Base-by-base conservation (phyloP, 108 stramenopile species). In the Mayamaea pseudoterrestris region DNA sequence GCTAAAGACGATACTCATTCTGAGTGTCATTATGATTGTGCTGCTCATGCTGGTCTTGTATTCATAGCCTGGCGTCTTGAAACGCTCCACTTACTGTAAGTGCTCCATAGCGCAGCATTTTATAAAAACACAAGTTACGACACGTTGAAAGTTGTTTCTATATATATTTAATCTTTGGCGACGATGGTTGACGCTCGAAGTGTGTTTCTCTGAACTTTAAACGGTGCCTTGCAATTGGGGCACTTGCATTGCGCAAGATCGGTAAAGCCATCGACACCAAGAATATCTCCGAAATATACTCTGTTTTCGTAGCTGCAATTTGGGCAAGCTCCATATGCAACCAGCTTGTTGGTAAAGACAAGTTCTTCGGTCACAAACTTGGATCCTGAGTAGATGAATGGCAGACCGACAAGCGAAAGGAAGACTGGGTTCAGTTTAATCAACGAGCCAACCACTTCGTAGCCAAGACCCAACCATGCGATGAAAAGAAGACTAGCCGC, bases 261-360 rank as follows among this genome's bases (percentile, higher is more conserved):
- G 20, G 39, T 49, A 60, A 75, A 83, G 41, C 90, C 94, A 57
- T 96, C 77, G 1, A 91, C 87, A 41, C 89, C 89, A 31, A 96
- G 61, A 52, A 96, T 90, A 48, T 84, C 69, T 27, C 95, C 95
- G 61, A 96, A 96, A 74, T 84, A 96, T 27, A 96, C 64, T 35
- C 84, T 55, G 53, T 88, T 89, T 36, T 80, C 69, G 1, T 47
- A 62, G 36, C 80, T 82, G 64, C 95, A 96, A 13, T 62, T 62
- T 21, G 95, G 95, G 66, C 95, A 96, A n/a, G 95, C 93, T 24
- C 95, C 95, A 30, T 76, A 80, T 0, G 82, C 90, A 41, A 96
- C 59, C 44, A 74, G 56, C 36, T 77, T 76, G 40, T 93, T 63
- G 3, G 41, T 47, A 45, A 93, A 93, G 44, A 93, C 47, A 51